A percentile compares a stretch with the other conserved stretches of the same genome.
Conservation (phyloP, 495 filamentous ascomycete genomes). For the Trichocladium antarcticum region DNA sequence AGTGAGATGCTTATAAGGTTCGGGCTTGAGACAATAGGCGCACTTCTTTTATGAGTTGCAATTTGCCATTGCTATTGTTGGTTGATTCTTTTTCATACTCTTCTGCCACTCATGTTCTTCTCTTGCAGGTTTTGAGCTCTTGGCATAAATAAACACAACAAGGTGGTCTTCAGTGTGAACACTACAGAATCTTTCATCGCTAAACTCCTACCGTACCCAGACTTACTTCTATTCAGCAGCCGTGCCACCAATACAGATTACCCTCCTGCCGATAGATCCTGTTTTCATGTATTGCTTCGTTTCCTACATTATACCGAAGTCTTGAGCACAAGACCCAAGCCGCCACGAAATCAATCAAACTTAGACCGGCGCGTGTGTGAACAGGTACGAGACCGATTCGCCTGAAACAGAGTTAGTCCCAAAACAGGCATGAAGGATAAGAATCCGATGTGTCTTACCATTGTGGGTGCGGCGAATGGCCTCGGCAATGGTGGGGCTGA, state of each 20-base stretch:
- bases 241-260: neutral
- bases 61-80: too few species aligned
- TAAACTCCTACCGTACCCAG: neutral
- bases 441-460: conserved; percentile 44
- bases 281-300: too few species aligned
- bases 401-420: conserved; percentile 17
- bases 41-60: too few species aligned
- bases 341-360: neutral
- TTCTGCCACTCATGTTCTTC: too few species aligned
- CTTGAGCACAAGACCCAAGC: neutral
- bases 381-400: conserved; percentile 76
- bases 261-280: neutral
- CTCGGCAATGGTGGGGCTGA: conserved; percentile 65
- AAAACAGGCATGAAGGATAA: neutral
- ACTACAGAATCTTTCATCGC: neutral
- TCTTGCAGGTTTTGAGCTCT: too few species aligned
- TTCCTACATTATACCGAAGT: too few species aligned
- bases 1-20: too few species aligned
- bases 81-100: too few species aligned
- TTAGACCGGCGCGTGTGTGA: conserved; percentile 71
- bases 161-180: too few species aligned
- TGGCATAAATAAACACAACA: too few species aligned
- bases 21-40: too few species aligned
- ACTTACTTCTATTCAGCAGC: neutral
- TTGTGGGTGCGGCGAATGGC: conserved; percentile 89